phyloP scores from a whole-genome alignment of 192 early-diverging fungal genomes.

The Gonapodya sp. region DNA sequence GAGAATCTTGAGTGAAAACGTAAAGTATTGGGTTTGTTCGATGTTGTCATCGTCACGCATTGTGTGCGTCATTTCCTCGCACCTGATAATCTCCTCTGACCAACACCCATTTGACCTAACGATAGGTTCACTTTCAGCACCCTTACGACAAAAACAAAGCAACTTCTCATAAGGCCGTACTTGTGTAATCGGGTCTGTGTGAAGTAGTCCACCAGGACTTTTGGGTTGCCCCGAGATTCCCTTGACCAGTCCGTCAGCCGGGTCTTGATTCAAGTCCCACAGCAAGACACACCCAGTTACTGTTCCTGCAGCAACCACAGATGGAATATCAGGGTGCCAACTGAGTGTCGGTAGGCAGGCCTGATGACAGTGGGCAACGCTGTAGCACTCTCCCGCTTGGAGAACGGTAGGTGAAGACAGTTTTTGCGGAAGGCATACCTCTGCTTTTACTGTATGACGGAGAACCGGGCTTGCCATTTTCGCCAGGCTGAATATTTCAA shows the following conservation, averaged over 20 bases:
- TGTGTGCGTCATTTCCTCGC: too few species aligned
- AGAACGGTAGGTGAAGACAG: background rate
- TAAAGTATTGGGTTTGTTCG: too few species aligned
- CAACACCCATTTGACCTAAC: too few species aligned
- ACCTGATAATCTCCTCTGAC: too few species aligned
- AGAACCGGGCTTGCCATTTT: background rate
- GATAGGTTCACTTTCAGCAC: too few species aligned
- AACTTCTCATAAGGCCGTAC: too few species aligned
- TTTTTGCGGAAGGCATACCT: background rate
- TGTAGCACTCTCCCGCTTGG: background rate
- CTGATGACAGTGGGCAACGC: background rate
- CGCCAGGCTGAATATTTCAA: background rate
- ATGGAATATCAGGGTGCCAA: background rate
- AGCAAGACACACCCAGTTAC: background rate
- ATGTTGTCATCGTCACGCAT: too few species aligned
- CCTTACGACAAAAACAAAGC: too few species aligned
- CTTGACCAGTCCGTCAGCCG: background rate
- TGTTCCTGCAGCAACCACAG: background rate
- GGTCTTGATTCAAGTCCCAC: background rate
- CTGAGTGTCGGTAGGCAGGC: background rate
- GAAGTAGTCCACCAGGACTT: too few species aligned
- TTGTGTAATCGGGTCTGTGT: too few species aligned
- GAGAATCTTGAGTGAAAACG: too few species aligned
- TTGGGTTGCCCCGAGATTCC: too few species aligned
- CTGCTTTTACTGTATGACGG: background rate